Base-by-base conservation (phyloP, 441 rosid genomes). In the Populus hybrid region DNA sequence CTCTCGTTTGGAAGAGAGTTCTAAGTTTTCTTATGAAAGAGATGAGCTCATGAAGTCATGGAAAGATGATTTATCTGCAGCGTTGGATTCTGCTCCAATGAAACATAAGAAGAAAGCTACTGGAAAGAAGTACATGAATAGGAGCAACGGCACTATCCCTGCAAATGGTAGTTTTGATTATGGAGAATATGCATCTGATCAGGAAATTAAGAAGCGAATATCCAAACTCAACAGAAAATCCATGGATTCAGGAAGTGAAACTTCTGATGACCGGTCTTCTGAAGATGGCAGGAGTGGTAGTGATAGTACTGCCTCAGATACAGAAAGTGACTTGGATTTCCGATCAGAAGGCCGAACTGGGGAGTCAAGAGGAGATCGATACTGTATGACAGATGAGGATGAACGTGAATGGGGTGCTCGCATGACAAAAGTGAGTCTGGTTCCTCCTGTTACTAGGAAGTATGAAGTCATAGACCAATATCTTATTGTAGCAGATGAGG, bases 381-480 rank as follows among this genome's bases (percentile, higher is more conserved):
- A 83, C 87, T 82, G 84, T 78, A 76, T 84, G 75, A 88, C 78
- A 28, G 94, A 92, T 66, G 97, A 90, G 73, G 99, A 93, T 79
- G 99, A 97, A 73, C 98, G 99, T 74, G 99, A 97, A 85, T 97
- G 99, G 99, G 99, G 99, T 86, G 99, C 99, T 56, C 99, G 99
- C 77, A 97, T 97, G 99, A 97, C 99, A 73, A 93, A 94, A 84
- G 97, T 88, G 71, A 87, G 99, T 84, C 87, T 97, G 79, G 99
- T 97, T 84, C 99, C 99, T 85, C 99, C 99, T 70, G 97, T 97
- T 76, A 97, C 99, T 18, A 90, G 99, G 87, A 94, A 94, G 85
- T 97, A 97, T 83, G 99, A 97, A 85, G 97, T 92, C 72, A 89
- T 97, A 68, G 99, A 93, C 72, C 81, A 88, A 68, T 97, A 97